Evolutionary conservation across 768 basidiomycete genomes (phyloP).

Genomic region (Pulveroboletus frians): DNA sequence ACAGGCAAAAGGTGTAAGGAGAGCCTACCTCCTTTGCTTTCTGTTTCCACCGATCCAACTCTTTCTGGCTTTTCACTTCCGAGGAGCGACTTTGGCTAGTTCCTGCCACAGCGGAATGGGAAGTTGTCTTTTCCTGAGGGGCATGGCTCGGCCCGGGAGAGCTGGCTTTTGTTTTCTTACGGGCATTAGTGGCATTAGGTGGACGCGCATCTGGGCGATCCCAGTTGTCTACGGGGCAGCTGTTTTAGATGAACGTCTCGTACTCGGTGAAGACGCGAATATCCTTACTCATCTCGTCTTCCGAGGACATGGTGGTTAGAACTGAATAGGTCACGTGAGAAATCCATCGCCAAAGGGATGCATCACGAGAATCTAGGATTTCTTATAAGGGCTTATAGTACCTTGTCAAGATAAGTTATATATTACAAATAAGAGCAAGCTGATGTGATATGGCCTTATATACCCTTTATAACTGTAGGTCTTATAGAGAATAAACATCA

Average conservation of each 20-base stretch:
- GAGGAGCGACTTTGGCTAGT: constrained; percentile 11
- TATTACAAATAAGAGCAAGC: no score
- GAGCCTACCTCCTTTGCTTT: constrained; percentile 24
- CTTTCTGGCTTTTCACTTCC: constrained; percentile 14
- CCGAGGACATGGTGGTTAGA: constrained; percentile 26
- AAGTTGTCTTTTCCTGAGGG: constrained; percentile 10
- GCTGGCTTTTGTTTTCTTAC: constrained; percentile 16
- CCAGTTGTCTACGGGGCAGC: constrained; percentile 22
- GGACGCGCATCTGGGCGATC: constrained; percentile 6
- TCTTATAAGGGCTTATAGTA: no score
- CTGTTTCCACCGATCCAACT: constrained; percentile 30
- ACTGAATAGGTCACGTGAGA: constrained; percentile 8
- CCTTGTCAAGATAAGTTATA: no score
- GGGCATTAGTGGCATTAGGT: constrained; percentile 11
- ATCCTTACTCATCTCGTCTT: constrained; percentile 30
- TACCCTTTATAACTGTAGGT: no score
- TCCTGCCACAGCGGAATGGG: constrained; percentile 5
- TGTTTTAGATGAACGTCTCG: constrained; percentile 24
- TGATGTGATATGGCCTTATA: no score
- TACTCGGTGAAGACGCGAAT: neutral
- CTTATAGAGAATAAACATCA: no score
- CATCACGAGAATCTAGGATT: no score
- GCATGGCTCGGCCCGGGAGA: constrained; percentile 11
- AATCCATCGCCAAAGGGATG: no score
- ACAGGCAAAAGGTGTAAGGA: neutral